Evolutionary conservation across 768 basidiomycete genomes (phyloP).

Genomic region (Suillus alpinus): DNA sequence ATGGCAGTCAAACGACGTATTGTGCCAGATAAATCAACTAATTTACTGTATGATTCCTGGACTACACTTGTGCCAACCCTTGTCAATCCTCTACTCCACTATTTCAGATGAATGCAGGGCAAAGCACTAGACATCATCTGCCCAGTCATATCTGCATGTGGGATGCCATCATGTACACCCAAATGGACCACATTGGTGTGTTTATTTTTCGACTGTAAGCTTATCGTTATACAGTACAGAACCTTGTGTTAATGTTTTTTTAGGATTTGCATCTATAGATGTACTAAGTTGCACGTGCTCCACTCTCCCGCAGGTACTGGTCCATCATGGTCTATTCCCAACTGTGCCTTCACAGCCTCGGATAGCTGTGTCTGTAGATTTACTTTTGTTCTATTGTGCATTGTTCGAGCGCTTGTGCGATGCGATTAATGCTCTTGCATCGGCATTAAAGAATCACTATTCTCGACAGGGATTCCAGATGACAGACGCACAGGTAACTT

Average conservation of each 20-base stretch:
- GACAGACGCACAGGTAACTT: neutral
- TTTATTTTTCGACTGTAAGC: slow-evolving; percentile 3
- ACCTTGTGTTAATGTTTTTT: neutral
- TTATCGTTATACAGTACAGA: neutral
- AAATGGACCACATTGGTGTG: neutral
- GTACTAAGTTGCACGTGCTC: slow-evolving; percentile 25
- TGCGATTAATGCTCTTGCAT: slow-evolving; percentile 12
- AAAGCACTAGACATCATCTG: neutral
- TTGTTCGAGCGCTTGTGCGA: slow-evolving; percentile 37
- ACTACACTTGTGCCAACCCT: neutral
- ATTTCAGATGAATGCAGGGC: neutral
- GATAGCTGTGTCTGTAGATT: slow-evolving; percentile 23
- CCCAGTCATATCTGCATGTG: neutral
- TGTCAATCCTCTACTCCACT: neutral
- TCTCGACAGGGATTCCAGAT: slow-evolving; percentile 13
- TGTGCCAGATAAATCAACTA: neutral
- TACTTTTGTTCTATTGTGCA: slow-evolving; percentile 32
- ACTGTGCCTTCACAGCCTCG: slow-evolving; percentile 19
- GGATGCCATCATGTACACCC: neutral
- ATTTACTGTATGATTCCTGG: neutral
- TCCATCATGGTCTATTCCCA: slow-evolving; percentile 34
- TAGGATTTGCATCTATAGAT: slow-evolving; percentile 15
- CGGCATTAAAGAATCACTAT: slow-evolving; percentile 2
- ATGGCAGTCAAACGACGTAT: neutral
- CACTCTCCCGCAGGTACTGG: slow-evolving; percentile 19